These are phyloP conservation scores for Umbelopsis vinacea DNA, from an alignment of 192 early-diverging fungal species.

Conservation along the genomic window DNA sequence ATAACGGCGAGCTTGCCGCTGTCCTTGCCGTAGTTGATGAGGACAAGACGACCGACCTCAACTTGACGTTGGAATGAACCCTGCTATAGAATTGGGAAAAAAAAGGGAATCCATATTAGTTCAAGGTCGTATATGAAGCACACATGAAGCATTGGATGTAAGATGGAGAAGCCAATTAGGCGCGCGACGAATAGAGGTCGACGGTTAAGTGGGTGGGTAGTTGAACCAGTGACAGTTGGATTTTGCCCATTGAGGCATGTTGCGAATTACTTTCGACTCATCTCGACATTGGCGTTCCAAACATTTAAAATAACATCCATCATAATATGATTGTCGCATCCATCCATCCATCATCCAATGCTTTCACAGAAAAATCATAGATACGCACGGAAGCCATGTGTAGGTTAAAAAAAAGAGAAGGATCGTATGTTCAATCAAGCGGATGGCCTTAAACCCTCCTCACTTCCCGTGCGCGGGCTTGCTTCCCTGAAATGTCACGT, in stretches of 20 bases:
- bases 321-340: background rate
- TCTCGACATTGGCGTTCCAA: background rate
- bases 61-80: slow-evolving; percentile 88
- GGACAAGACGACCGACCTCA: slow-evolving; percentile 98
- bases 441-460: background rate
- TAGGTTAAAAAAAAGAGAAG: slow-evolving; percentile 17
- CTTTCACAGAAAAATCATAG: background rate
- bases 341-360: slow-evolving; percentile 31
- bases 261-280: background rate
- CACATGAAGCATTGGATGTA: background rate
- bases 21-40: slow-evolving; percentile 92
- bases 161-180: too few relatives aligned
- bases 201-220: background rate
- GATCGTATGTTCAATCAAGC: background rate
- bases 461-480: background rate
- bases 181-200: too few relatives aligned
- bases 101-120: background rate
- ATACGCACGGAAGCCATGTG: slow-evolving; percentile 24
- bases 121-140: background rate
- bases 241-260: background rate
- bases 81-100: slow-evolving; percentile 34
- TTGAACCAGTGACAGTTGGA: too few relatives aligned
- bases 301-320: background rate
- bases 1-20: slow-evolving; percentile 98
- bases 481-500: background rate